phyloP scores from a whole-genome alignment of 2,329 filamentous ascomycete species.

The Tolypocladium ophioglossoides region DNA sequence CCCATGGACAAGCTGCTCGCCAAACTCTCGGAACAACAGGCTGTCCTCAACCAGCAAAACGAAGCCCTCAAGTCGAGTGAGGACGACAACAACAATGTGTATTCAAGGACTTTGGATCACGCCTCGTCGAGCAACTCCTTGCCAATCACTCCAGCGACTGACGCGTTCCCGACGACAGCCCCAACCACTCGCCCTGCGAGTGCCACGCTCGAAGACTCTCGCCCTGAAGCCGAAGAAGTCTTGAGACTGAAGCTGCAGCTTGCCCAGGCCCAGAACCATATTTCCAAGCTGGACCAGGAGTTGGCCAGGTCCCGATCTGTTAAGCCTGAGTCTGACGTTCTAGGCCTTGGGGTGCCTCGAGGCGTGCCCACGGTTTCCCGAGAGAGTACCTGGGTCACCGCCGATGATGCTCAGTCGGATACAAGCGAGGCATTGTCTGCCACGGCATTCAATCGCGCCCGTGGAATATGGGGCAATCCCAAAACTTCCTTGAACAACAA shows the following conservation, averaged over 20 bases:
- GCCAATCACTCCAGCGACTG: slow-evolving; percentile 51
- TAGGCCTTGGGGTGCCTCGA: slow-evolving; percentile 10
- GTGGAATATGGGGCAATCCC: slow-evolving; percentile 44
- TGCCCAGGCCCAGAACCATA: slow-evolving; percentile 58
- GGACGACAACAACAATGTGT: slow-evolving; percentile 18
- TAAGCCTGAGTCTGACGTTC: slow-evolving; percentile 36
- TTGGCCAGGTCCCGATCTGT: slow-evolving; percentile 52
- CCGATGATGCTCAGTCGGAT: slow-evolving; percentile 47
- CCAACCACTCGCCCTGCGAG: slow-evolving; percentile 44
- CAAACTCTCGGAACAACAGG: slow-evolving; percentile 63
- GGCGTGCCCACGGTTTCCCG: slow-evolving; percentile 13
- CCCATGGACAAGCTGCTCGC: slow-evolving; percentile 64
- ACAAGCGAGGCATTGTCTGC: slow-evolving; percentile 42
- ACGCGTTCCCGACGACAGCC: slow-evolving; percentile 37
- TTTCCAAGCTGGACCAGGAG: slow-evolving; percentile 62
- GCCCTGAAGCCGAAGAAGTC: slow-evolving; percentile 44
- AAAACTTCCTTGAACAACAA: slow-evolving; percentile 28
- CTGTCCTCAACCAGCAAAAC: slow-evolving; percentile 47
- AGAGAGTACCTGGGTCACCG: slow-evolving; percentile 40
- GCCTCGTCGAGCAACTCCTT: slow-evolving; percentile 46
- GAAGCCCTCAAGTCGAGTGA: slow-evolving; percentile 36
- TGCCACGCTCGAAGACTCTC: slow-evolving; percentile 32
- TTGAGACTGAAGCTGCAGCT: slow-evolving; percentile 61
- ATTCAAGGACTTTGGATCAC: slow-evolving; percentile 31
- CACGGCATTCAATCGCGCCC: slow-evolving; percentile 40